Conservation (phyloP, 441 rosid genomes). For the Jatropha podagrica region DNA sequence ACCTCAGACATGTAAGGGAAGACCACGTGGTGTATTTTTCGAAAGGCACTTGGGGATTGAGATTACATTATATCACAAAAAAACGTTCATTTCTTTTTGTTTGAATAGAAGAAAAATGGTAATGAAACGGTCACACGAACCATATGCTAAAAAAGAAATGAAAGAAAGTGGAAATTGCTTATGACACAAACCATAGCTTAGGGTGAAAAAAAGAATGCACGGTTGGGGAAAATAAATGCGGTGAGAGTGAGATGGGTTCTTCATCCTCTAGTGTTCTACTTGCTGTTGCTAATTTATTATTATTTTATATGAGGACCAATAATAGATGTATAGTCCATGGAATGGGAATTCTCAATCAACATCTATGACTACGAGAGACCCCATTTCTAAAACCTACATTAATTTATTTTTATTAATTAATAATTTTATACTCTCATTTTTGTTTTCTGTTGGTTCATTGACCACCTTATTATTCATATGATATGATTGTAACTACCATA, state of each 20-base stretch:
- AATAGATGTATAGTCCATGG: constrained; percentile 1
- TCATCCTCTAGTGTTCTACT: too few species aligned
- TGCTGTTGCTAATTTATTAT: background rate
- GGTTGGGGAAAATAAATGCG: background rate
- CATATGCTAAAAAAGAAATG: background rate
- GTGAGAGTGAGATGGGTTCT: too few species aligned
- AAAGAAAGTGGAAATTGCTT: constrained; percentile 4
- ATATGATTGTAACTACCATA: background rate
- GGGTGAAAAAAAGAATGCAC: background rate
- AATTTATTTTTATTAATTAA: background rate
- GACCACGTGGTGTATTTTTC: constrained; percentile 39
- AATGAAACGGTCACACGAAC: too few species aligned
- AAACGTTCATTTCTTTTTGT: too few species aligned
- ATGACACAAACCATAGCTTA: background rate
- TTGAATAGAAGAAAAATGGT: background rate
- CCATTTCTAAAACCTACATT: background rate
- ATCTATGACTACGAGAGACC: background rate
- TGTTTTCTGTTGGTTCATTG: background rate
- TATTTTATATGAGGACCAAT: background rate
- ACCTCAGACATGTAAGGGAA: constrained; percentile 26
- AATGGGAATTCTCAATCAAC: constrained; percentile 15
- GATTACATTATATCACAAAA: background rate
- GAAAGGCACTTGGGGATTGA: constrained; percentile 25
- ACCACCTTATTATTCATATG: background rate
- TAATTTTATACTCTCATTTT: background rate